Base-by-base conservation (phyloP, 2,329 filamentous ascomycete genomes). In the Stagonosporopsis chrysanthemi region DNA sequence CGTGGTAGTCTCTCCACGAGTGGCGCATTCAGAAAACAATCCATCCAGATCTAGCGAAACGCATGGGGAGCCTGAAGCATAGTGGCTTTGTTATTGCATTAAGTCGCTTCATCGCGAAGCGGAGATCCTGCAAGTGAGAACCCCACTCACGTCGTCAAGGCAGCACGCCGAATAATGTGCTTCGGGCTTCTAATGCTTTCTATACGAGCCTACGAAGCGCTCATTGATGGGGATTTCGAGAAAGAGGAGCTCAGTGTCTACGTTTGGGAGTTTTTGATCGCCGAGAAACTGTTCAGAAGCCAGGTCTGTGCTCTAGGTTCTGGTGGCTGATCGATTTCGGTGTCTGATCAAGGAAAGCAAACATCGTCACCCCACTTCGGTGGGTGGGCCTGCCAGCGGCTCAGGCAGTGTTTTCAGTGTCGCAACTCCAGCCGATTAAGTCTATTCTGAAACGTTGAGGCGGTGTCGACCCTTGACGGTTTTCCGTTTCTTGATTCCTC, bases 11-110 rank as follows among this genome's bases (percentile, higher is more conserved):
- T 39, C 49, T 24, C 56, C 26, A 46, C 42, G 31, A 44, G 39
- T 51, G 48, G 52, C 49, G 60, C 57, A 56, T 48, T 59, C 35
- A 40, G 48, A 45, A 29, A 56, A 50, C 19, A 31, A 46, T 40
- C 52, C 19, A 22, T 49, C 39, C 38, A 47, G 14, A 45, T 40
- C 39, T 29, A 49, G 54, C 38, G 43, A 31, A 26, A 38, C 39
- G 52, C 43, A 52, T 46, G 43, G 39, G 33, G 17, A 52, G 44
- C 54, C 48, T 52, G 15, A 40, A 22, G 31, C 17, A 52, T 57
- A 49, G 26, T 40, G 39, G 38, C 40, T 22, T 33, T 40, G 26
- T n/a, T 57, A 49, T 48, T 52, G 54, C 54, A 48, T 52, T 4
- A 52, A 40, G 42, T 48, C 8, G 43, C 33, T 49, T 49, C 33